Conservation (phyloP, 2,329 filamentous ascomycete genomes). For the Arthrobotrys sphaeroides region DNA sequence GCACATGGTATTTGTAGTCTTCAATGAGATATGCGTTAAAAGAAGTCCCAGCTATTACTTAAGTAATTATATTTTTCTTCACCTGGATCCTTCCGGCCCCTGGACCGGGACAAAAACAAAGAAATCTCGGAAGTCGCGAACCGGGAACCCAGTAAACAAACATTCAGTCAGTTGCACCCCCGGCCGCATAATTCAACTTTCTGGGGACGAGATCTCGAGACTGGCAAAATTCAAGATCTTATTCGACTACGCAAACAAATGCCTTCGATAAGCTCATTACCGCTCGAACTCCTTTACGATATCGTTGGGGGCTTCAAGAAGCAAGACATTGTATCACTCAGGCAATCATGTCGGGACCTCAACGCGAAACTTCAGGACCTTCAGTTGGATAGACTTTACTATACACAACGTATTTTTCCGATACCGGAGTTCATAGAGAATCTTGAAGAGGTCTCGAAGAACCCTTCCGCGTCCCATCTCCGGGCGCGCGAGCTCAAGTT, state of each 20-base stretch:
- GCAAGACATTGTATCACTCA: conserved; percentile 12
- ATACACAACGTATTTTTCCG: background rate
- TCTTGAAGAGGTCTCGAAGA: conserved; percentile 1
- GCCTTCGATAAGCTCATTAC: background rate
- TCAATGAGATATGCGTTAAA: too few species aligned
- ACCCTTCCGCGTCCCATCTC: background rate
- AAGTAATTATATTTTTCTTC: too few species aligned
- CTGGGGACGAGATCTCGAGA: too few species aligned
- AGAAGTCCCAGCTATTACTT: too few species aligned
- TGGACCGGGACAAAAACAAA: too few species aligned
- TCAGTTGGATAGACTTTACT: conserved; percentile 5
- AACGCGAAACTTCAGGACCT: background rate
- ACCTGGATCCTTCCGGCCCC: too few species aligned
- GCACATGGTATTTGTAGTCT: too few species aligned
- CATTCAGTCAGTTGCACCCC: too few species aligned
- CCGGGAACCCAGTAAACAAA: too few species aligned
- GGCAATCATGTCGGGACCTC: conserved; percentile 11
- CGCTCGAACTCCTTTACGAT: background rate
- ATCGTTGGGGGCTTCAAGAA: background rate
- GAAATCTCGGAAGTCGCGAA: too few species aligned
- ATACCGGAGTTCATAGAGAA: background rate
- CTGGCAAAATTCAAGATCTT: background rate
- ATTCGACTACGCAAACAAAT: background rate
- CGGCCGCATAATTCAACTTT: too few species aligned
- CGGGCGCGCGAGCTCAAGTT: background rate